These are phyloP conservation scores for Massarina eburnea DNA, from an alignment of 2,329 filamentous ascomycete genomes.

Conservation along the genomic window DNA sequence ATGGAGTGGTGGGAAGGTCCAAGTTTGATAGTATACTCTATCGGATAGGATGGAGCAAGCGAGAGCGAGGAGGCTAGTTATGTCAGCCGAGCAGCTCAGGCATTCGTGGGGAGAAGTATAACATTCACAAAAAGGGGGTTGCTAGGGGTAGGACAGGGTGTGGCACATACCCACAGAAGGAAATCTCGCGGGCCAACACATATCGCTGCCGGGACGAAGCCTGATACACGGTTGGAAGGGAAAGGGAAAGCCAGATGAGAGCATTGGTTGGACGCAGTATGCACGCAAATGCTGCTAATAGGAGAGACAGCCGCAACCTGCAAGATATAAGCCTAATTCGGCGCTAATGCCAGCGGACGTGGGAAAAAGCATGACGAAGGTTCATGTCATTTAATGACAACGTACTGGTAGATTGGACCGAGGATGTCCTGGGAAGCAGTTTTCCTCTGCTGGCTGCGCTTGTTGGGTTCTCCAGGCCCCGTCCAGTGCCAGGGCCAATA, in stretches of 20 bases:
- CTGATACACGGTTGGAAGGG: constrained; percentile 55
- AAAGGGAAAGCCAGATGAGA: constrained; percentile 77
- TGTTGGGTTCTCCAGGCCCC: constrained; percentile 21
- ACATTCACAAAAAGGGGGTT: constrained; percentile 8
- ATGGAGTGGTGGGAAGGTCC: constrained; percentile 84
- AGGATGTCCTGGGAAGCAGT: constrained; percentile 40
- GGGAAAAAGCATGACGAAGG: constrained; percentile 8
- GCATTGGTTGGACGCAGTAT: constrained; percentile 87
- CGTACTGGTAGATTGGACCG: constrained; percentile 29
- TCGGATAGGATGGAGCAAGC: constrained; percentile 68
- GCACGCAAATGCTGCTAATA: constrained; percentile 78
- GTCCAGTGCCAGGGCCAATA: constrained; percentile 82
- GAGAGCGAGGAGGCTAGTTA: constrained; percentile 58
- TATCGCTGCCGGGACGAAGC: constrained; percentile 48
- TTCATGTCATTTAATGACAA: constrained; percentile 20
- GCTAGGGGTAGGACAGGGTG: constrained; percentile 12
- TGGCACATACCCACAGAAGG: constrained; percentile 58
- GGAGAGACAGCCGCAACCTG: constrained; percentile 59
- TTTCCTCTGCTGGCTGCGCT: constrained; percentile 27
- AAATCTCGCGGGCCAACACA: constrained; percentile 63
- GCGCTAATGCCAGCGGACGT: constrained; percentile 12
- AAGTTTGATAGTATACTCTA: constrained; percentile 76
- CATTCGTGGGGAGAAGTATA: constrained; percentile 14
- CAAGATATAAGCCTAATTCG: constrained; percentile 25
- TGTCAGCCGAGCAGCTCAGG: too few species aligned